phyloP scores from a whole-genome alignment of 73 alveolate species.

The Paraurostyla sp. region DNA sequence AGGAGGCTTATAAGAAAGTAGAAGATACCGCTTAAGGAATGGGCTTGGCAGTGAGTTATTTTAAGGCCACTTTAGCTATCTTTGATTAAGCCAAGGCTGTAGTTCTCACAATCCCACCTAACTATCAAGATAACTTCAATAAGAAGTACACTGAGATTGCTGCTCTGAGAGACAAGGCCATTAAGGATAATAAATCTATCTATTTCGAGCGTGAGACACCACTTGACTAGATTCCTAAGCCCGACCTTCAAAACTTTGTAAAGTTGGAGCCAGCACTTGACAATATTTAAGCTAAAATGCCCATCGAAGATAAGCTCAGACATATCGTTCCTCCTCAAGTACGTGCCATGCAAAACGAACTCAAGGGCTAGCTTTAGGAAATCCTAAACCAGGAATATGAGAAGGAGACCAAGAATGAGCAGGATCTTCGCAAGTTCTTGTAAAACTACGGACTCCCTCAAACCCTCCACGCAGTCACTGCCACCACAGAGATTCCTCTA shows the following conservation, averaged over 20 bases:
- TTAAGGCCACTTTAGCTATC: not conserved
- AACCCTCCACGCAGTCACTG: conserved; percentile 59
- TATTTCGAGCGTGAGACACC: conserved; percentile 65
- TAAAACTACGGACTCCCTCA: conserved; percentile 45
- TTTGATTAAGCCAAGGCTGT: conserved; percentile 25
- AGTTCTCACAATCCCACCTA: conserved; percentile 5
- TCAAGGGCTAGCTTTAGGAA: conserved; percentile 32
- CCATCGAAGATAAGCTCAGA: conserved; percentile 61
- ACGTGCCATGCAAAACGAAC: conserved; percentile 65
- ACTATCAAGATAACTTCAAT: conserved; percentile 54
- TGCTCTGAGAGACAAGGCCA: not conserved
- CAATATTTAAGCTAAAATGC: not conserved
- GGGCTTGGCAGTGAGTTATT: conserved; percentile 50
- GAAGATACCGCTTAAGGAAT: conserved; percentile 56
- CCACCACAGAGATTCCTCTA: conserved; percentile 56
- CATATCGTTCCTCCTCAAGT: conserved; percentile 73
- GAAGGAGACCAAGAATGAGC: conserved; percentile 12
- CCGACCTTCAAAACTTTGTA: conserved; percentile 59
- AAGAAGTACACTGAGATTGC: not conserved
- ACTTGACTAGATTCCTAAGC: not conserved
- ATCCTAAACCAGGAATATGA: conserved; percentile 28
- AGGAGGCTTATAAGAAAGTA: not conserved
- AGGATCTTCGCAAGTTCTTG: conserved; percentile 30
- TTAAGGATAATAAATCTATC: conserved; percentile 22
- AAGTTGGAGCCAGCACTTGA: conserved; percentile 53